phyloP scores from a whole-genome alignment of 73 alveolate species.

The Paramecium octaurelia region DNA sequence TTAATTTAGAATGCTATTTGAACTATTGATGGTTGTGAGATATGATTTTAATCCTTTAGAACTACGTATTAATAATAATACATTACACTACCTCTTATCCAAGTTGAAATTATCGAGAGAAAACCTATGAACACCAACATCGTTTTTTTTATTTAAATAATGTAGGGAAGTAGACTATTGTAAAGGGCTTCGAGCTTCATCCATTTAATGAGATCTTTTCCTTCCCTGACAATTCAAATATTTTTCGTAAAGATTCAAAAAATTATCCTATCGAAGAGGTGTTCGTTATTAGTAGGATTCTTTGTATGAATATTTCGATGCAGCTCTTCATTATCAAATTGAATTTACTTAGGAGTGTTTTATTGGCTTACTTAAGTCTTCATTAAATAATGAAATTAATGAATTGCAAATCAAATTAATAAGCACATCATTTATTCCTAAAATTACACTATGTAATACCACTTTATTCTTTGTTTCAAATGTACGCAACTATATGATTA shows the following conservation, averaged over 20 bases:
- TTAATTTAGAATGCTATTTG: neutral
- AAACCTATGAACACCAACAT: constrained; percentile 38
- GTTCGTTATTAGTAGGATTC: neutral
- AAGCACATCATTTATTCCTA: neutral
- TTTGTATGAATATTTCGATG: neutral
- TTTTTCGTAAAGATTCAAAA: constrained; percentile 33
- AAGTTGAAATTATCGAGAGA: constrained; percentile 34
- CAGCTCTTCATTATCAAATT: neutral
- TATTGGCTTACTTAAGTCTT: constrained; percentile 23
- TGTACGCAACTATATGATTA: neutral
- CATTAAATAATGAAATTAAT: neutral
- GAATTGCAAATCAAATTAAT: neutral
- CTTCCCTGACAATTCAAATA: constrained; percentile 35
- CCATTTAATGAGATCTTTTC: neutral
- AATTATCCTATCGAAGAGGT: constrained; percentile 28
- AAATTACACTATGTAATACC: neutral
- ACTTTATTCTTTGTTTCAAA: neutral
- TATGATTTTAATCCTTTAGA: constrained; percentile 43
- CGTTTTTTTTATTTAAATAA: constrained; percentile 8
- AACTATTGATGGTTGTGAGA: constrained; percentile 33
- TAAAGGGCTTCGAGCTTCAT: neutral
- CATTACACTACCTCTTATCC: constrained; percentile 13
- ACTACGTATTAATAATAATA: neutral
- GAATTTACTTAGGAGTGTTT: constrained; percentile 22
- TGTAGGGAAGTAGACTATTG: constrained; percentile 39